A percentile compares a stretch with the other conserved stretches of the same genome.
These are phyloP conservation scores for Rhazya stricta DNA, from an alignment of 257 asterid species.

Conservation along the genomic window DNA sequence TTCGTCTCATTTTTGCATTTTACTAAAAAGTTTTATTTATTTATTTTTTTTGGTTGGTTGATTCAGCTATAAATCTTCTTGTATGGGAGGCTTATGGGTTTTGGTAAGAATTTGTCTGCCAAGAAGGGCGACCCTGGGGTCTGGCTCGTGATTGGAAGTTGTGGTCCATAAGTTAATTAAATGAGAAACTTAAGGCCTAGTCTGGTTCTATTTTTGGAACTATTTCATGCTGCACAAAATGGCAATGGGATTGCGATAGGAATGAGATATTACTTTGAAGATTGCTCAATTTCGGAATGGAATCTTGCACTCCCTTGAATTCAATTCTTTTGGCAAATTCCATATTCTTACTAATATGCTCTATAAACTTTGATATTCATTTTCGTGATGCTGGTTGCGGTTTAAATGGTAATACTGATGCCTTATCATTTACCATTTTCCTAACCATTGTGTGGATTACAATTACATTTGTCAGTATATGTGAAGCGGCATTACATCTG, in stretches of 20 bases:
- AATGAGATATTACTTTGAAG: background rate
- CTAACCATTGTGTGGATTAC: background rate
- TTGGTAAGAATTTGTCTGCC: background rate
- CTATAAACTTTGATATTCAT: background rate
- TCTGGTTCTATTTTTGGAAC: background rate
- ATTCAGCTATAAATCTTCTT: background rate
- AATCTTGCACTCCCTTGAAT: background rate
- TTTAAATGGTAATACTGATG: background rate
- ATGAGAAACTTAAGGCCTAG: background rate
- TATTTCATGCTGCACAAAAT: background rate
- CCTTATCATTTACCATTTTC: background rate
- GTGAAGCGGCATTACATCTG: background rate
- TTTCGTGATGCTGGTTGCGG: background rate
- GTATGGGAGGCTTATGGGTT: background rate
- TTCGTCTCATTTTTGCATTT: background rate
- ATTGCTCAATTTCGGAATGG: background rate
- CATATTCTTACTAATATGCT: background rate
- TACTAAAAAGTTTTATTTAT: no score
- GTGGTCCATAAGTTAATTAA: background rate
- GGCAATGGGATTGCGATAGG: background rate
- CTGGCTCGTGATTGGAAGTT: background rate
- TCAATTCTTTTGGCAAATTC: background rate
- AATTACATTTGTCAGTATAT: background rate
- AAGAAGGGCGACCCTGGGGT: background rate
- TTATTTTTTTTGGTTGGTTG: background rate